These are phyloP conservation scores for Boletus rubroflammeus DNA, from an alignment of 768 basidiomycete genomes.

Conservation along the genomic window DNA sequence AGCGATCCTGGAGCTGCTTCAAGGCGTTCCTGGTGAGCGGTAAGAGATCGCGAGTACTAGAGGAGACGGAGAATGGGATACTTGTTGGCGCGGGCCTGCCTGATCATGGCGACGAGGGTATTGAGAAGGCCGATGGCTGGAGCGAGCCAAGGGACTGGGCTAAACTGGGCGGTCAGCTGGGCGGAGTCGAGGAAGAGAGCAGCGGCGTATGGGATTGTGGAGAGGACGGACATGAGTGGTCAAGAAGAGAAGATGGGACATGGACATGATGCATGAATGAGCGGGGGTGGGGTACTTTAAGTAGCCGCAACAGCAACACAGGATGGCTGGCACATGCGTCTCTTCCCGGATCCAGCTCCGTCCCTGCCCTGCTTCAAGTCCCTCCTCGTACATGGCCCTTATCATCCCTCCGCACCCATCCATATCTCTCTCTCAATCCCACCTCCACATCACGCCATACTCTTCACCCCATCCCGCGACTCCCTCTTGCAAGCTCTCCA, in stretches of 20 bases:
- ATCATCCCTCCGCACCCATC: constrained; percentile 66
- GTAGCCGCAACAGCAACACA: constrained; percentile 11
- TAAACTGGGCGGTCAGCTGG: constrained; percentile 45
- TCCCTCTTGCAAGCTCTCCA: constrained; percentile 40
- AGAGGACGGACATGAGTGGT: constrained; percentile 13
- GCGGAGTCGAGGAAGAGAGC: constrained; percentile 25
- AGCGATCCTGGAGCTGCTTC: constrained; percentile 44
- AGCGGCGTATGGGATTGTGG: constrained; percentile 11
- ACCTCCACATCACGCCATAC: constrained; percentile 35
- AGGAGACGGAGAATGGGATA: constrained; percentile 15
- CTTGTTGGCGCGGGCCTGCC: constrained; percentile 49
- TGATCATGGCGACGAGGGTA: constrained; percentile 44
- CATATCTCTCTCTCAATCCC: constrained; percentile 56
- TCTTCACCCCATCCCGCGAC: constrained; percentile 54
- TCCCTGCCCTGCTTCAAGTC: constrained; percentile 52
- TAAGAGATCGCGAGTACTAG: constrained; percentile 3
- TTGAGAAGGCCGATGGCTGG: constrained; percentile 41
- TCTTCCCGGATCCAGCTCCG: constrained; percentile 43
- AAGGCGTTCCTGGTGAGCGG: constrained; percentile 36
- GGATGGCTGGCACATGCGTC: constrained; percentile 27
- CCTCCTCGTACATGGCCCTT: constrained; percentile 60
- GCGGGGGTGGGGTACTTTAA: background rate
- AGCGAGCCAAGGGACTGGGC: constrained; percentile 46
- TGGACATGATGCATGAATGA: background rate
- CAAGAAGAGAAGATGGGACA: background rate